Evolutionary conservation across 257 asterid genomes (phyloP).

Genomic region (Solanum virginianum): DNA sequence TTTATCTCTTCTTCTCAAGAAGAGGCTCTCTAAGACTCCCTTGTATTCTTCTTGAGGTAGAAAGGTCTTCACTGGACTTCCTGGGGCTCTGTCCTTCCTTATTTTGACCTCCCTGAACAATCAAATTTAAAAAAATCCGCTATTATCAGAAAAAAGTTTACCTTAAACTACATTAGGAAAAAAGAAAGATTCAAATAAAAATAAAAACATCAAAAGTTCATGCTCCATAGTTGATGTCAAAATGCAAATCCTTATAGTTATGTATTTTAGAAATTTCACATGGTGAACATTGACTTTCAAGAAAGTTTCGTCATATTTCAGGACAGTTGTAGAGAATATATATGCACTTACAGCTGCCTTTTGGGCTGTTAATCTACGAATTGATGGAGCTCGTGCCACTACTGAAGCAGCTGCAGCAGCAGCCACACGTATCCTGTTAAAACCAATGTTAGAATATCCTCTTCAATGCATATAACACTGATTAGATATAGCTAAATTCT

Average conservation of each 20-base stretch:
- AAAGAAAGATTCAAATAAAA: background rate
- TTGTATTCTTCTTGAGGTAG: conserved; percentile 12
- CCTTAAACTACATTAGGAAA: background rate
- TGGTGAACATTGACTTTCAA: background rate
- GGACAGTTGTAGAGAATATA: background rate
- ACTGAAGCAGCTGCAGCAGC: conserved; percentile 95
- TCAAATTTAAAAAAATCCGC: background rate
- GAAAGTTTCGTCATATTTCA: background rate
- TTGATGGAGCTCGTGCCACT: conserved; percentile 74
- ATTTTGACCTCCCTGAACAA: conserved; percentile 46
- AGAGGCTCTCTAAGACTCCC: conserved; percentile 27
- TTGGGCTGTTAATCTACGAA: conserved; percentile 41
- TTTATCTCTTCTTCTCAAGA: conserved; percentile 15
- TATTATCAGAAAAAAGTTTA: background rate
- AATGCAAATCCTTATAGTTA: background rate
- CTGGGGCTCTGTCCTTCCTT: conserved; percentile 38
- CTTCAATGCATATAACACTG: background rate
- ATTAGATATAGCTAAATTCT: background rate
- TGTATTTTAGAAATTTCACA: background rate
- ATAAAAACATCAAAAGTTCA: background rate
- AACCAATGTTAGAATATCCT: background rate
- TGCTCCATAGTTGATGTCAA: background rate
- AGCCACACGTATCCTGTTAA: conserved; percentile 77
- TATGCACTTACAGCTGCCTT: conserved; percentile 56
- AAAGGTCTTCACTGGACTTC: conserved; percentile 31